phyloP scores from a whole-genome alignment of 129 eudicot species.

The Gnaphalium uliginosum region DNA sequence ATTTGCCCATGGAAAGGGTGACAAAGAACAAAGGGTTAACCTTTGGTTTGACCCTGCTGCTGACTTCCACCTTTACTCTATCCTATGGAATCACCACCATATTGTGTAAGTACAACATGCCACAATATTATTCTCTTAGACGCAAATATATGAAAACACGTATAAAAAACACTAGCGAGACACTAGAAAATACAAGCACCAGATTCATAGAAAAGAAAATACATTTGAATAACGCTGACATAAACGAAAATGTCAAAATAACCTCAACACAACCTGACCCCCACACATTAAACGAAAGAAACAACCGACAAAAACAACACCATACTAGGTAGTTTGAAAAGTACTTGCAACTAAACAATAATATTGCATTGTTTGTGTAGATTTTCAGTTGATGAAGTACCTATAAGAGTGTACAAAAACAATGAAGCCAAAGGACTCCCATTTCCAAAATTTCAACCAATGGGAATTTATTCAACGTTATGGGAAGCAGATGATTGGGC shows the following conservation, averaged over 20 bases:
- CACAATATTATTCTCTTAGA: too few relatives aligned
- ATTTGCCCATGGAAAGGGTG: constrained; percentile 80
- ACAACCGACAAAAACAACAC: too few relatives aligned
- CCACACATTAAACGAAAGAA: too few relatives aligned
- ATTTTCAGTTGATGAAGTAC: constrained; percentile 24
- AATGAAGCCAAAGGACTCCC: constrained; percentile 22
- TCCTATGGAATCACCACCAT: constrained; percentile 76
- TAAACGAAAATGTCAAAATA: too few relatives aligned
- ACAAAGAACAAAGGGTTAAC: constrained; percentile 83
- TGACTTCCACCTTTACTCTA: constrained; percentile 71
- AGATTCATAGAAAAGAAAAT: too few relatives aligned
- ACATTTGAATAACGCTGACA: too few relatives aligned
- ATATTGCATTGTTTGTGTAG: constrained; percentile 2
- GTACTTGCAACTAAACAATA: not conserved
- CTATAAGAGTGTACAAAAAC: constrained; percentile 24
- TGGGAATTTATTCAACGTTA: constrained; percentile 23
- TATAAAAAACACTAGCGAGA: too few relatives aligned
- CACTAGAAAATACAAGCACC: too few relatives aligned
- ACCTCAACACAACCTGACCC: too few relatives aligned
- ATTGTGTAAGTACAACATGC: constrained; percentile 53
- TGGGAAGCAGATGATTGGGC: constrained; percentile 21
- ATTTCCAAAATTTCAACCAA: constrained; percentile 20
- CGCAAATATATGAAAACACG: too few relatives aligned
- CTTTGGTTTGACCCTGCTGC: constrained; percentile 95
- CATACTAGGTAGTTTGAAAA: too few relatives aligned